Base-by-base conservation (phyloP, 2,329 filamentous ascomycete genomes). In the Rhinocladiella mackenziei region DNA sequence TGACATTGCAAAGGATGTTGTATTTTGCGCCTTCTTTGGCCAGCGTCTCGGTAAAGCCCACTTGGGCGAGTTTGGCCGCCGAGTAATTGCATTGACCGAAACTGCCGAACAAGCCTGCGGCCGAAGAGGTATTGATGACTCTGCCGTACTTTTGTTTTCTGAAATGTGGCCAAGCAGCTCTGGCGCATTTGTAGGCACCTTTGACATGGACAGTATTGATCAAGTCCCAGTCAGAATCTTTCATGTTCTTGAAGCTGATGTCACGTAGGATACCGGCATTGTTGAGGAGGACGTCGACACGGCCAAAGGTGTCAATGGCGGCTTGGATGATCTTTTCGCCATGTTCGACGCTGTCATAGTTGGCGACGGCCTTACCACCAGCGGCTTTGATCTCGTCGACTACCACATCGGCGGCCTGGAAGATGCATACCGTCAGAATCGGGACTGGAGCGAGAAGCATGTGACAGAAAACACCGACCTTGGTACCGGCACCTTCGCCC, bases 221-320 rank as follows among this genome's bases (percentile, higher is more conserved):
- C 57, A 96, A 72, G 65, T 98, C 91, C 92, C 92, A 98, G 68
- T 98, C 92, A 63, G 84, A 71, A 66, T 98, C 92, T 67, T 84
- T 92, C 80, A 97, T 94, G 72, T 97, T 97, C 79, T 95, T 95
- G 75, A 98, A 97, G 77, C 86, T 91, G 63, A 97, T 68, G 71
- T 97, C 89, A 50, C 91, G 84, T 49, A 95, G 77, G 63, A 97
- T 97, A 62, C 92, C 91, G 50, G 92, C 92, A 65, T 97, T 98
- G 78, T 98, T 98, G 71, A 98, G 84, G 60, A 98, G 82, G 54
- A 98, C 74, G 67, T 98, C 91, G 68, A 98, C 80, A 60, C 91
- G 86, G 57, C 70, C 70, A 44, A 72, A 73, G 51, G 60, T 62
- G 58, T 71, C 67, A 52, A 73, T 69, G 23, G 70, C 70, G 11